phyloP scores from a whole-genome alignment of 352 stramenopile species.

The Pythium aquatile region DNA sequence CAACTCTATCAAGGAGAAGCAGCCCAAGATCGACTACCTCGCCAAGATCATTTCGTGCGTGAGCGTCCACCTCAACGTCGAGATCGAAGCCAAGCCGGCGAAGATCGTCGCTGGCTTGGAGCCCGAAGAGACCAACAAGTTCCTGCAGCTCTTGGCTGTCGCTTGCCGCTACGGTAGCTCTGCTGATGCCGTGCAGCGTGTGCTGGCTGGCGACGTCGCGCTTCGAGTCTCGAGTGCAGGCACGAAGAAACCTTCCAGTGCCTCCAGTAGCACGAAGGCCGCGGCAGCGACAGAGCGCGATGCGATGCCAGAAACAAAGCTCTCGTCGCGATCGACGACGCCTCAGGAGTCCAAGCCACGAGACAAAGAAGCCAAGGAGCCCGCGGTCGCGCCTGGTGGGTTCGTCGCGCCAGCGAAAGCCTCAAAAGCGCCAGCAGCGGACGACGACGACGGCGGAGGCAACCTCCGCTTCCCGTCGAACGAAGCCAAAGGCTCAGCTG shows the following conservation, averaged over 20 bases:
- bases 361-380: slow-evolving; percentile 41
- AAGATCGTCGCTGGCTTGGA: slow-evolving; percentile 94
- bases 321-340: slow-evolving; percentile 54
- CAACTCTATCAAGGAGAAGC: slow-evolving; percentile 91
- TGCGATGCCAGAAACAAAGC: slow-evolving; percentile 48
- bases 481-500: slow-evolving; percentile 36
- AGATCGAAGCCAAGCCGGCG: slow-evolving; percentile 71
- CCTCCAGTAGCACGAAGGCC: slow-evolving; percentile 19
- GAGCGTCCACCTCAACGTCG: slow-evolving; percentile 81
- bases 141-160: slow-evolving; percentile 90
- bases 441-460: slow-evolving; percentile 53
- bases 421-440: slow-evolving; percentile 31
- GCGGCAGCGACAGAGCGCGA: slow-evolving; percentile 36
- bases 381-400: slow-evolving; percentile 32
- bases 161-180: slow-evolving; percentile 68
- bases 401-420: slow-evolving; percentile 59
- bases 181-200: slow-evolving; percentile 62
- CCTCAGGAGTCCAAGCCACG: slow-evolving; percentile 56
- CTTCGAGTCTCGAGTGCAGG: slow-evolving; percentile 33
- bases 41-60: slow-evolving; percentile 90
- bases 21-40: slow-evolving; percentile 90
- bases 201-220: slow-evolving; percentile 55
- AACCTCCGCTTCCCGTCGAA: slow-evolving; percentile 45
- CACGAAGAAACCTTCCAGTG: slow-evolving; percentile 33
- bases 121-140: slow-evolving; percentile 92